These are phyloP conservation scores for Vachellia pachyceras DNA, from an alignment of 306 rosid genomes.

Conservation along the genomic window DNA sequence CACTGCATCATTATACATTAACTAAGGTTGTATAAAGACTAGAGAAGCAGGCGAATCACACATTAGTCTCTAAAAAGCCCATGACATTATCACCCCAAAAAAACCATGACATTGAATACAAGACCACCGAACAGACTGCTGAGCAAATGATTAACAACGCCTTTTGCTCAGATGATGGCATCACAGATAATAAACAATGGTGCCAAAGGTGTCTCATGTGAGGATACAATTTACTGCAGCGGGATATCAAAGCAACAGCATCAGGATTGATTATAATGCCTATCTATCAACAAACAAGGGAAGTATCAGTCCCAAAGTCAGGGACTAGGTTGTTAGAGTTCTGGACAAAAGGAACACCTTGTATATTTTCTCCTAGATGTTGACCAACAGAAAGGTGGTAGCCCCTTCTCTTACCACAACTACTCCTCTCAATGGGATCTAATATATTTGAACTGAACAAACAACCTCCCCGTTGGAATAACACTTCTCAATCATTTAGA, in stretches of 20 bases:
- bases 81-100: constrained; percentile 3
- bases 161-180: constrained; percentile 15
- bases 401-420: no score
- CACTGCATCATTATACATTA: not conserved
- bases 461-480: not conserved
- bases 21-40: not conserved
- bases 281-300: not conserved
- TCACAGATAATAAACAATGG: not conserved
- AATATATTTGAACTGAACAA: constrained; percentile 1
- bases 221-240: not conserved
- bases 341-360: not conserved
- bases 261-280: not conserved
- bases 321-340: not conserved
- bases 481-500: not conserved
- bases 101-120: not conserved
- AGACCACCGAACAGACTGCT: constrained; percentile 7
- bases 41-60: constrained; percentile 11
- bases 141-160: not conserved
- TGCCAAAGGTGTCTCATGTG: not conserved
- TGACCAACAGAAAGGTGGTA: not conserved
- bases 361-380: not conserved
- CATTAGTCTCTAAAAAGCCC: not conserved
- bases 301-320: not conserved
- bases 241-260: not conserved
- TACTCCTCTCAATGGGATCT: not conserved